Evolutionary conservation across 768 basidiomycete species (phyloP), one percentile per base, ranked within the genome.

Genomic region (Trametes gibbosa): DNA sequence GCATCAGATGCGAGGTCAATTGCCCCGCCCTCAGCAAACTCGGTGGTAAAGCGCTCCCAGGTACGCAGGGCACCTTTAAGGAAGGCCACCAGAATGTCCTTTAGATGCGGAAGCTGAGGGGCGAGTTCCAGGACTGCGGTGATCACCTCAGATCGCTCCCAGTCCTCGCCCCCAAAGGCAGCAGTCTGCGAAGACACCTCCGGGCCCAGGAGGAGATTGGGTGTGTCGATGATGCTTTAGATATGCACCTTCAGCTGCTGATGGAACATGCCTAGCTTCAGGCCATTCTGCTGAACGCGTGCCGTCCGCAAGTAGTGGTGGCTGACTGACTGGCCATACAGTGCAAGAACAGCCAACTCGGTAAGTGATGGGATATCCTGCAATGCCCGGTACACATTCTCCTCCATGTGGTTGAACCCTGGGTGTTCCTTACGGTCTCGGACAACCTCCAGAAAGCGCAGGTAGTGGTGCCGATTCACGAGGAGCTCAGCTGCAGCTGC

Each of bases 321-420:
- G 29, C 25, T 48, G 56, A 68, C 37, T 2, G 29, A 16, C 16
- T 59, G 27, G 32, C 34, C 21, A 49, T 60, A 62, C 6, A 61
- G 29, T 16, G 63, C 50, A 12, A 67, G 23, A 25, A 53, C 64
- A 3, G 49, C 57, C n/a, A 65, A 59, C 48, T 65, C 62, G 34
- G 64, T 65, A 32, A 63, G 54, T 25, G 65, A 65, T 10, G 58
- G 48, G 1, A 39, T 9, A 32, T 66, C 63, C 1, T 66, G 49
- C 3, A 66, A 50, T 16, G 9, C 66, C 14, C 21, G 21, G 17
- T 50, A 53, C 5, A 68, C 29, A 39, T 68, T 67, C 16, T 64
- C 19, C 56, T 79, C 76, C 47, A 79, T 70, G 35, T 79, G 66
- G 13, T 63, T 78, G 24, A 71, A 64, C 3, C 16, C 24, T 0